Evolutionary conservation across 208 protist species (phyloP).

Genomic region (Tritrichomonas musculus): DNA sequence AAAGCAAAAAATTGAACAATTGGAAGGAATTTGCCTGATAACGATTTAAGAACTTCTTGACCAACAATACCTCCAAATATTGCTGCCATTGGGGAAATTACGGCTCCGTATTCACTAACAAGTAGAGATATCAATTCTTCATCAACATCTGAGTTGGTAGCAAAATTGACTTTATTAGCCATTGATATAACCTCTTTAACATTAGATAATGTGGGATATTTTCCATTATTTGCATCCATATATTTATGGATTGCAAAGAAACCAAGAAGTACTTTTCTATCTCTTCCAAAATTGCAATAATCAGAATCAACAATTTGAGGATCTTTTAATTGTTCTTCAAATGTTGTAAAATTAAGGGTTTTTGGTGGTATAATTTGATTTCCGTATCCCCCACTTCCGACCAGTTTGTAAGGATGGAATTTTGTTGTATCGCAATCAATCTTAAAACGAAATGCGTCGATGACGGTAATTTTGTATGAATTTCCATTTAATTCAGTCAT

Average conservation of each 20-base stretch:
- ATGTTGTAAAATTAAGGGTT: neutral
- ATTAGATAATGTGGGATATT: neutral
- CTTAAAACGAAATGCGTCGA: constrained; percentile 43
- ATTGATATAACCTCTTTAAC: neutral
- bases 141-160: neutral
- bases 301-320: neutral
- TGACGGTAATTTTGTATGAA: constrained; percentile 33
- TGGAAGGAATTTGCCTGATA: constrained; percentile 61
- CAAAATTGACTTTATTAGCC: too few species aligned
- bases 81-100: constrained; percentile 51
- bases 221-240: neutral
- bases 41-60: constrained; percentile 63
- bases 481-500: constrained; percentile 38
- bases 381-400: constrained; percentile 46
- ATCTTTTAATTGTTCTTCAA: constrained; percentile 12
- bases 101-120: neutral
- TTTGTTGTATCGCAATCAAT: constrained; percentile 44
- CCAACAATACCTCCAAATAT: constrained; percentile 60
- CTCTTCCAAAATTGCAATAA: neutral
- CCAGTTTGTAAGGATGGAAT: constrained; percentile 36
- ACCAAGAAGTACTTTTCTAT: neutral
- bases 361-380: constrained; percentile 27
- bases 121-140: neutral
- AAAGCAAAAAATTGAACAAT: constrained; percentile 46
- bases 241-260: neutral